Base-by-base conservation (phyloP, 805 yeast genomes). In the Zygotorulaspora chibaensis region DNA sequence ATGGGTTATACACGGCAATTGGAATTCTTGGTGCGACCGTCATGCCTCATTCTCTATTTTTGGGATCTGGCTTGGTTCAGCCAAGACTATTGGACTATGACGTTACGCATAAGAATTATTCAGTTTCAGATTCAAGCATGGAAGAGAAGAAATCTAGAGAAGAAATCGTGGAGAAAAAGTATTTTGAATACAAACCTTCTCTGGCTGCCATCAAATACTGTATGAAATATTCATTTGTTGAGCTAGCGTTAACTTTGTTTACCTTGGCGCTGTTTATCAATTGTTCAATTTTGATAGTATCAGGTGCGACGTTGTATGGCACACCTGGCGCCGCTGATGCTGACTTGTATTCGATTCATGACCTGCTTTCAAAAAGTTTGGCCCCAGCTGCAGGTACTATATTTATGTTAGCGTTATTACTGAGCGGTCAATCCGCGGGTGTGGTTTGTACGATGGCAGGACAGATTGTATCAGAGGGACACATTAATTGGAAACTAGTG, bases 401-500 rank as follows among this genome's bases (percentile, higher is more conserved):
- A 0, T 90, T 90, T 67, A 88, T 88, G 76, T 63, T 87, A 43
- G 96, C 96, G 0, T 71, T 90, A 55, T 69, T 90, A 33, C 77
- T 86, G 47, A 83, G 93, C 47, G 96, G 96, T 5, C 89, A 86
- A 58, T 83, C 90, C 38, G 96, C 96, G 0, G 96, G 96, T 40
- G 80, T 90, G 35, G 90, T 89, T 2, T 89, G 96, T 63, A 90
- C 97, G 0, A 84, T 90, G 69, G 87, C 95, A 0, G 96, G 96
- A 8, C 95, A 90, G 65, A 81, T 90, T 55, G 96, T 90, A 2
- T 79, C 88, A 54, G 97, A 90, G 63, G 97, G 97, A 0, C 91
- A 87, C 58, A 70, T 90, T 33, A 76, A 81, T 43, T 89, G 96
- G 96, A 79, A 76, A 2, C 53, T 87, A 35, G 75, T 73, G 50